Conservation (phyloP, 2,329 filamentous ascomycete genomes). For the Conoideocrella luteorostrata region DNA sequence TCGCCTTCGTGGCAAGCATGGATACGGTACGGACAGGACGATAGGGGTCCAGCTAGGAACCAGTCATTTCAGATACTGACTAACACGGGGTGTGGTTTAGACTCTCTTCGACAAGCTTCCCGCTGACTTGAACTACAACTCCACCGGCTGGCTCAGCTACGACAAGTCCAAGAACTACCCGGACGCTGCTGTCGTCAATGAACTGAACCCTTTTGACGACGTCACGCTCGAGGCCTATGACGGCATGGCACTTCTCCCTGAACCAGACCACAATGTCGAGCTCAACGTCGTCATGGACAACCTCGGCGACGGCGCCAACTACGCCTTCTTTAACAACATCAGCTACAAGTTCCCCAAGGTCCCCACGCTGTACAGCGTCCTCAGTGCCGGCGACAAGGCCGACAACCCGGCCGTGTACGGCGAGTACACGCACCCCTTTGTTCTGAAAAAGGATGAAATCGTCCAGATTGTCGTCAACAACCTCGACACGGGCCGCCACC, state of each 20-base stretch:
- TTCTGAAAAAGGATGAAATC: constrained; percentile 61
- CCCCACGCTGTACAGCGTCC: constrained; percentile 70
- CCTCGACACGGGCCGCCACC: constrained; percentile 63
- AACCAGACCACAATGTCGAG: constrained; percentile 57
- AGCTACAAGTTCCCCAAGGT: constrained; percentile 71
- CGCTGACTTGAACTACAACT: constrained; percentile 59
- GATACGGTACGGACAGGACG: constrained; percentile 54
- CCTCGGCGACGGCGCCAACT: constrained; percentile 53
- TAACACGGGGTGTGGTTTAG: no score
- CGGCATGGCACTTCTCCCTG: constrained; percentile 49
- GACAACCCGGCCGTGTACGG: constrained; percentile 59
- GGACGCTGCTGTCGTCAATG: constrained; percentile 48
- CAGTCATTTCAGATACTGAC: no score
- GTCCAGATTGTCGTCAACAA: constrained; percentile 76
- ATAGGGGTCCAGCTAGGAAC: no score
- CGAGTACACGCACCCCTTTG: constrained; percentile 56
- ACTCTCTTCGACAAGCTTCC: constrained; percentile 65
- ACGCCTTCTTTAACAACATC: constrained; percentile 68
- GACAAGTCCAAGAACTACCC: constrained; percentile 40
- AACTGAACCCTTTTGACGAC: constrained; percentile 67
- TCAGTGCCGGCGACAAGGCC: constrained; percentile 55
- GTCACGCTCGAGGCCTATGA: constrained; percentile 65
- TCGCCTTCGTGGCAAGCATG: constrained; percentile 63
- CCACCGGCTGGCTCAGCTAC: constrained; percentile 60
- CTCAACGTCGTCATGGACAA: constrained; percentile 59